Conservation (phyloP, 257 asterid species). For the Solanum stenotomum region DNA sequence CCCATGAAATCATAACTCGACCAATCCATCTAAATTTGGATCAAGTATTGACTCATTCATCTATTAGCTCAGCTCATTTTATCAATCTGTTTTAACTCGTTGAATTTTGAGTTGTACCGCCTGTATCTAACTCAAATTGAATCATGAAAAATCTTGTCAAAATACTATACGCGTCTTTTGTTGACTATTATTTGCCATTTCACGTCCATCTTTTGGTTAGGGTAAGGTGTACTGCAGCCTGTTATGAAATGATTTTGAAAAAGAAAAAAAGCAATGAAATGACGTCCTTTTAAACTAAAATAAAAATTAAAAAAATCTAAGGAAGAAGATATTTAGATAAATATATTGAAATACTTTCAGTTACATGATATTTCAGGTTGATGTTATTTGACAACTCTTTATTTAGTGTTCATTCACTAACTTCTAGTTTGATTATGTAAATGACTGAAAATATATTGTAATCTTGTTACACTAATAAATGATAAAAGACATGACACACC, state of each 20-base stretch:
- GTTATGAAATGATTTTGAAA: not conserved
- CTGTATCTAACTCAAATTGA: not conserved
- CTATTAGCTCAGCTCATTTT: not conserved
- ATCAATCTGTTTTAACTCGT: too few relatives aligned
- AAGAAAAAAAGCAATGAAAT: not conserved
- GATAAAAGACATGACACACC: not conserved
- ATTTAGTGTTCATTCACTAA: not conserved
- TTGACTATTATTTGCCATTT: not conserved
- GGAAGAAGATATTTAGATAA: not conserved
- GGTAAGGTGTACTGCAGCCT: not conserved
- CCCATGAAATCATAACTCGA: not conserved
- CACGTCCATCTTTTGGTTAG: not conserved
- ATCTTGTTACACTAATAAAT: not conserved
- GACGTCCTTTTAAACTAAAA: not conserved
- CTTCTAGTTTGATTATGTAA: not conserved
- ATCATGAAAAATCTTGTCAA: not conserved
- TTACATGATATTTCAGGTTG: too few relatives aligned
- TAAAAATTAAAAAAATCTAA: not conserved
- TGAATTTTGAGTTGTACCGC: not conserved
- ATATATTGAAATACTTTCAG: not conserved
- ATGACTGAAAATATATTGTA: not conserved
- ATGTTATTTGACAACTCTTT: too few relatives aligned
- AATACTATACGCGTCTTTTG: not conserved
- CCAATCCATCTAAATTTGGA: too few relatives aligned
- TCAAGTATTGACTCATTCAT: too few relatives aligned